These are phyloP conservation scores for Macadamia integrifolia DNA, from an alignment of 164 flowering plant species.

Conservation along the genomic window DNA sequence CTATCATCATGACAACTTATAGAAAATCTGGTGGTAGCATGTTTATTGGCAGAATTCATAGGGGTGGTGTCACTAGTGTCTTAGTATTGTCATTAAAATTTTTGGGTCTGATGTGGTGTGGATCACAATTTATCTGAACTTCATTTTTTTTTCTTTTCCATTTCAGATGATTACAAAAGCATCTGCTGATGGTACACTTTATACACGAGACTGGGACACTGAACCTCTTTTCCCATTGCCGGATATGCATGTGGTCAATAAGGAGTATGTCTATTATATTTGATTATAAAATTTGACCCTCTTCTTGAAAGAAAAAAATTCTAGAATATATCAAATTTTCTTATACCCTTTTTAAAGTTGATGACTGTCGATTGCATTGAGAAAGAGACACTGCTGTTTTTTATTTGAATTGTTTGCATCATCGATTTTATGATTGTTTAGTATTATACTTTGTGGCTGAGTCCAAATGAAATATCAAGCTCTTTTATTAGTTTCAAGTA, in stretches of 20 bases:
- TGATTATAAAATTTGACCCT: too few relatives aligned
- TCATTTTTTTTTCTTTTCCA: background rate
- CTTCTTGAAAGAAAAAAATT: too few relatives aligned
- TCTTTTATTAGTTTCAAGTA: too few relatives aligned
- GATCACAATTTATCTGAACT: background rate
- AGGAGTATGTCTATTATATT: slow-evolving; percentile 38
- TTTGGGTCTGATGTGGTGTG: background rate
- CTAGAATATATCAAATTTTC: too few relatives aligned
- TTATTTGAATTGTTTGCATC: too few relatives aligned
- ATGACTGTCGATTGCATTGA: too few relatives aligned
- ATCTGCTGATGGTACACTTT: slow-evolving; percentile 72
- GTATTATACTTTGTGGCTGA: too few relatives aligned
- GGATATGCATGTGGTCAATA: slow-evolving; percentile 27
- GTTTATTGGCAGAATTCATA: background rate
- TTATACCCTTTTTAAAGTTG: too few relatives aligned
- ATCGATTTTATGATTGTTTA: too few relatives aligned
- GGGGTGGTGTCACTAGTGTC: background rate
- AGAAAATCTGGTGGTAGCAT: background rate
- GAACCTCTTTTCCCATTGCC: slow-evolving; percentile 84
- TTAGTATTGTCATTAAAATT: background rate
- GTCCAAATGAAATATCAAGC: too few relatives aligned
- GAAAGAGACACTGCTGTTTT: too few relatives aligned
- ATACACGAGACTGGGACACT: slow-evolving; percentile 83
- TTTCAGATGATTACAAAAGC: slow-evolving; percentile 78
- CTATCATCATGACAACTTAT: too few relatives aligned